Conservation (phyloP, 805 yeast species). For the Candida khao-thaluensis region DNA sequence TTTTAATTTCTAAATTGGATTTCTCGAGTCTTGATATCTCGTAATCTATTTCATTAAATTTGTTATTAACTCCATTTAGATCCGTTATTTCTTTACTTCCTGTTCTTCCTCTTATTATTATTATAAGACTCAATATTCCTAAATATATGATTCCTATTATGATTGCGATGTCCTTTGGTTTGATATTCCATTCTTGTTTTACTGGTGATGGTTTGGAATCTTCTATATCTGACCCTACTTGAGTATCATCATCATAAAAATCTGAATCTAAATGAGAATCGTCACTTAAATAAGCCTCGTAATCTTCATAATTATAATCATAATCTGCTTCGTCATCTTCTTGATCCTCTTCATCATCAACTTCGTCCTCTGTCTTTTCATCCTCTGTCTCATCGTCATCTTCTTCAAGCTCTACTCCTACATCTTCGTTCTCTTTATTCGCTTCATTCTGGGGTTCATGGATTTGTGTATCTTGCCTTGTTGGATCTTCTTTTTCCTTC, state of each 20-base stretch:
- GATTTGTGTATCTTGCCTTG: background rate
- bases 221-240: conserved; percentile 2
- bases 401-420: conserved; percentile 1
- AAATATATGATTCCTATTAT: background rate
- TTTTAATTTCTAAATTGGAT: conserved; percentile 4
- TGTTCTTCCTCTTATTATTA: conserved; percentile 1
- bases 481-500: conserved; percentile 1
- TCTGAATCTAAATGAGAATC: background rate
- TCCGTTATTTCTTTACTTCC: conserved; percentile 10
- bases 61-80: conserved; percentile 15
- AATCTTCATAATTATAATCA: conserved; percentile 5
- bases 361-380: background rate
- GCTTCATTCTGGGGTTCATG: background rate
- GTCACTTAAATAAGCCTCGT: background rate
- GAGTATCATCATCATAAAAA: conserved; percentile 7
- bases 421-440: background rate
- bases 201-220: background rate
- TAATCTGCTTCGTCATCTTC: conserved; percentile 7
- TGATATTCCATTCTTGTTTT: background rate
- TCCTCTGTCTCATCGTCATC: conserved; percentile 7
- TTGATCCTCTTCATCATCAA: conserved; percentile 2
- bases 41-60: conserved; percentile 16
- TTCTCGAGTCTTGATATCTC: conserved; percentile 5
- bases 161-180: background rate
- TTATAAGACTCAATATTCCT: background rate